These are phyloP conservation scores for Moesziomyces parantarcticus DNA, from an alignment of 1,284 basidiomycete species.

Conservation along the genomic window DNA sequence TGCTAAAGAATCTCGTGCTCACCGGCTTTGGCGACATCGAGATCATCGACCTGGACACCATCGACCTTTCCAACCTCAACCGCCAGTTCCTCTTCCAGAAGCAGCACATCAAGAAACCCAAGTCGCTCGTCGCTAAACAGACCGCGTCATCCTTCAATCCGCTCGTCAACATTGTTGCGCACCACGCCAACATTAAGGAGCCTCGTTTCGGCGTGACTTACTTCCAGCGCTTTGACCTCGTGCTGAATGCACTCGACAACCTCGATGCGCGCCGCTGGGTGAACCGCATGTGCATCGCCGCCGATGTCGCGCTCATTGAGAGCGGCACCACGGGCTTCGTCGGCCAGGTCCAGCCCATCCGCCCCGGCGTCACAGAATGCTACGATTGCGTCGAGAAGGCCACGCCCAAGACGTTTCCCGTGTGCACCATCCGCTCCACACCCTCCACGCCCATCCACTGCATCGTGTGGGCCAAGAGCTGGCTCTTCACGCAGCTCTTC, in stretches of 20 bases:
- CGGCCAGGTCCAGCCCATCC: conserved; percentile 72
- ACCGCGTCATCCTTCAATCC: conserved; percentile 93
- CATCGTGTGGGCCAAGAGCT: conserved; percentile 99
- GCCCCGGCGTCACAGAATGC: conserved; percentile 56
- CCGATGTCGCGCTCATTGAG: conserved; percentile 89
- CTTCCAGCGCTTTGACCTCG: conserved; percentile 90
- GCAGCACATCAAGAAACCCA: conserved; percentile 96
- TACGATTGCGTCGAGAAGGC: conserved; percentile 74
- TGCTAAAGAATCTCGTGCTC: conserved; percentile 94
- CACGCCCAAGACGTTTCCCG: conserved; percentile 92
- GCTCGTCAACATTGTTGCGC: conserved; percentile 83
- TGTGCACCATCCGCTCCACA: conserved; percentile 97
- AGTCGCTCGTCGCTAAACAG: conserved; percentile 89
- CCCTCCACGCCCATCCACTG: conserved; percentile 98
- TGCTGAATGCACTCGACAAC: conserved; percentile 96
- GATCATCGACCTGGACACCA: conserved; percentile 93
- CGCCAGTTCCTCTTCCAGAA: conserved; percentile 97
- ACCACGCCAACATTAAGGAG: conserved; percentile 96
- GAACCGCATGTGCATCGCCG: conserved; percentile 96
- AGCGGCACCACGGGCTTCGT: conserved; percentile 96
- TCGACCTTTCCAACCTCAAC: conserved; percentile 97
- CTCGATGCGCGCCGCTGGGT: conserved; percentile 70
- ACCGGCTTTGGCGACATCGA: conserved; percentile 93
- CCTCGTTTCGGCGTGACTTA: conserved; percentile 87
- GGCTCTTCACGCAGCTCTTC: conserved; percentile 77